Evolutionary conservation across 192 early-diverging fungal genomes (phyloP).

Genomic region (Phycomyces blakesleeanus): DNA sequence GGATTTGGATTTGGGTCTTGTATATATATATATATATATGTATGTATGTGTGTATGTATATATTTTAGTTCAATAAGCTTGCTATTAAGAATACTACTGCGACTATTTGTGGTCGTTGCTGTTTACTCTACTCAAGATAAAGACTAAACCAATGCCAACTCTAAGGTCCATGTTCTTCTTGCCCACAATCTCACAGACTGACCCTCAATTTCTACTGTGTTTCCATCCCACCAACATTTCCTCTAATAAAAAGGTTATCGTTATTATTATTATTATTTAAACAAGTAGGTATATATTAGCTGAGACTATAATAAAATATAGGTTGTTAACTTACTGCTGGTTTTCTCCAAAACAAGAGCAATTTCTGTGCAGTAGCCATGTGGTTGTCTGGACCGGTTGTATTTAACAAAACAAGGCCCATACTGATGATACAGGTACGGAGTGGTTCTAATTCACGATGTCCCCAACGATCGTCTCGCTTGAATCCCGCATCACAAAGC

Average conservation of each 20-base stretch:
- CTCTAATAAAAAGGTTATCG: slow-evolving; percentile 38
- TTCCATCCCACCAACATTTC: slow-evolving; percentile 86
- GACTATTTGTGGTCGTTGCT: too few species aligned
- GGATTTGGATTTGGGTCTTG: too few species aligned
- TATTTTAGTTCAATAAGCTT: too few species aligned
- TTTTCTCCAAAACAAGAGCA: slow-evolving; percentile 80
- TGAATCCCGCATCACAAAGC: slow-evolving; percentile 74
- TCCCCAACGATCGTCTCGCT: slow-evolving; percentile 67
- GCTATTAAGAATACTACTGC: too few species aligned
- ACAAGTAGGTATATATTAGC: background rate
- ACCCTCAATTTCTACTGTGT: slow-evolving; percentile 54
- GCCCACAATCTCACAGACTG: slow-evolving; percentile 67
- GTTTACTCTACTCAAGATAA: background rate
- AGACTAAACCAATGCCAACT: slow-evolving; percentile 61
- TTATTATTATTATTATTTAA: background rate
- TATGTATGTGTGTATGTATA: too few species aligned
- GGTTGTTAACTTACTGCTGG: slow-evolving; percentile 53
- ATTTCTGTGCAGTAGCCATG: slow-evolving; percentile 73
- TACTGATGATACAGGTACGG: slow-evolving; percentile 62
- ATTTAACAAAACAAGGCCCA: slow-evolving; percentile 65
- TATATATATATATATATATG: too few species aligned
- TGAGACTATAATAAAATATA: background rate
- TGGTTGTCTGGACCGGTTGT: slow-evolving; percentile 64
- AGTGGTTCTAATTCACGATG: slow-evolving; percentile 70
- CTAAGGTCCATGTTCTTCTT: slow-evolving; percentile 76